Base-by-base conservation (phyloP, 2,329 filamentous ascomycete species). In the Paramyrothecium roridum region DNA sequence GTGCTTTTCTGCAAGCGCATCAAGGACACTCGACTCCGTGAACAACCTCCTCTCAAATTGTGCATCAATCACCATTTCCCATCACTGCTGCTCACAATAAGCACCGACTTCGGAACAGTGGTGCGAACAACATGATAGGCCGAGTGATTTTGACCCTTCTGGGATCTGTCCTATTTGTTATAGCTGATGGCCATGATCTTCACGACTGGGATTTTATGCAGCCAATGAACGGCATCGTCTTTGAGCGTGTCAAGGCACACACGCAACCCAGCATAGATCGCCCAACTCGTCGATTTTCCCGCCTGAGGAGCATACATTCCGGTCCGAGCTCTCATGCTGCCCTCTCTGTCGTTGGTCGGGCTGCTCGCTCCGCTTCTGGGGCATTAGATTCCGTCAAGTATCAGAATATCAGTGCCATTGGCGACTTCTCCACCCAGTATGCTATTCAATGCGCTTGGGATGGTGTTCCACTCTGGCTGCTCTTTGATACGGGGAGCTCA, bases 401-500 rank as follows among this genome's bases (percentile, higher is more conserved):
- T 20, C 73, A 76, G 57, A 77, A 77, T 54, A 67, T 76, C 52
- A 71, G 67, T 16, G 64, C 67, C n/a, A 61, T 74, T 3, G 69
- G 70, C 2, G 63, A 67, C 13, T 73, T 69, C 50, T 75, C 73
- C 7, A 76, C 74, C 2, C 73, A 76, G 52, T 77, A 77, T 52
- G 73, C 71, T 54, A 66, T 77, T 47, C 64, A 74, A 49, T 75
- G 74, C 48, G 61, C 54, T 3, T 77, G 74, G 74, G 73, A 76
- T 37, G 67, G 66, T 17, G 64, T 64, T 8, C 68, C 70, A 0
- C 61, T 75, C 30, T 74, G 71, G 68, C 63, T 82, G 26, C 61
- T 80, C 13, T 68, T 83, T 49, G 79, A 82, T 59, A 81, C 79
- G 0, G 79, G 77, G 22, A 80, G 78, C 61, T 74, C 78, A 21